Evolutionary conservation across 2,329 filamentous ascomycete species (phyloP), one percentile per base, ranked within the genome.

Genomic region (Hymenoscyphus occultus): DNA sequence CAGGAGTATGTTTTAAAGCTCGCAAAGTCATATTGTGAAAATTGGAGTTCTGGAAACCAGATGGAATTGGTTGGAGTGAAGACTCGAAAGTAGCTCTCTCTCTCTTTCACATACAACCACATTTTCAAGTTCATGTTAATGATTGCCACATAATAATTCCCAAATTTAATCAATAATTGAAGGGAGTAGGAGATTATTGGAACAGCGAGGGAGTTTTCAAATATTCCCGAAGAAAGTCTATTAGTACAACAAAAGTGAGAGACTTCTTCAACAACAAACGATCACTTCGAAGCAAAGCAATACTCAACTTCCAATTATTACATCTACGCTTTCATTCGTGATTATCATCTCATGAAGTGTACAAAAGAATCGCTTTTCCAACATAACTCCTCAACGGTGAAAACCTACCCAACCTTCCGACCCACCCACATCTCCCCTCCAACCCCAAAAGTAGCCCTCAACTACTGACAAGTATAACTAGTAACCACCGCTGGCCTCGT

Each of bases 381-480:
- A 22, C 12, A 5, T 12, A 9, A 14, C 31, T 58, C 3, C 28
- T 22, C 16, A 13, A 45, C 16, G 28, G 3, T 39, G 31, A 60
- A 39, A 14, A 48, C 59, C 13, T 22, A 48, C 48, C 28, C 51
- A 9, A 6, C 7, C 10, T 42, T 16, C 48, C 22, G 4, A 54
- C 1, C 19, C 45, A 19, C 45, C n/a, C 45, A 48, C 45, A 48
- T 19, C 45, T 19, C 45, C 10, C 19, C 16, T 3, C 10, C 22
- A 13, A 5, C 19, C 3, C 9, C 7, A 54, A 54, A n/a, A 9
- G 5, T 12, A 28, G 9, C 16, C 7, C 13, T 16, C 45, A 22
- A 3, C 45, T 45, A 59, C 22, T 58, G 57, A 59, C 66, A 68
- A 40, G 60, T 40, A 62, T 61, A 68, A 16, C 32, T 60, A 31